A percentile compares a stretch with the other conserved stretches of the same genome.
These are phyloP conservation scores for Sabuloglossum arenarium DNA, from an alignment of 495 filamentous ascomycete species.

Conservation along the genomic window DNA sequence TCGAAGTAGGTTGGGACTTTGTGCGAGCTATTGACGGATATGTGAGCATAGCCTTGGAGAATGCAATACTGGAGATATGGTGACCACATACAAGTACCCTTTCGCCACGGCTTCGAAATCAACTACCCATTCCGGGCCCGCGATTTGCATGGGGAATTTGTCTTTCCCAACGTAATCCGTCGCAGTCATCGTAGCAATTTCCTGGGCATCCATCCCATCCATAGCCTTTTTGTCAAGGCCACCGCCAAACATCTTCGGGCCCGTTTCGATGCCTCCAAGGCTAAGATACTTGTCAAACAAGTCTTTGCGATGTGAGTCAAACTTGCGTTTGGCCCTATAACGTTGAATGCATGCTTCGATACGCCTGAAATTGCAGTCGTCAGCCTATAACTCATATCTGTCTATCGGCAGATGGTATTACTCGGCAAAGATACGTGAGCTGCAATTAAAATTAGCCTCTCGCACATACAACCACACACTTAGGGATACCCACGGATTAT, in stretches of 20 bases:
- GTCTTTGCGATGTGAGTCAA: slow-evolving; percentile 34
- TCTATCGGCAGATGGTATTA: slow-evolving; percentile 7
- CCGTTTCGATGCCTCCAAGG: slow-evolving; percentile 61
- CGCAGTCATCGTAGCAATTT: slow-evolving; percentile 39
- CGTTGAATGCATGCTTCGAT: slow-evolving; percentile 75
- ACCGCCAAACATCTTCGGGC: slow-evolving; percentile 44
- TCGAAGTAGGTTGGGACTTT: slow-evolving; percentile 24
- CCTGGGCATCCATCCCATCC: slow-evolving; percentile 30
- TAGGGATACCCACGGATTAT: slow-evolving; percentile 24
- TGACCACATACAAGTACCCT: slow-evolving; percentile 47
- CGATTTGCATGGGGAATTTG: slow-evolving; percentile 21
- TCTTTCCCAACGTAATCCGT: slow-evolving; percentile 30
- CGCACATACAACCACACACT: neutral
- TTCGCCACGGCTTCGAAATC: slow-evolving; percentile 61
- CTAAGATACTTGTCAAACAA: slow-evolving; percentile 63
- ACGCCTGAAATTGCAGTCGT: slow-evolving; percentile 26
- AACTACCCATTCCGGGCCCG: slow-evolving; percentile 36
- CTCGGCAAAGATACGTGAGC: slow-evolving; percentile 22
- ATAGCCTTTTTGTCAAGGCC: slow-evolving; percentile 31
- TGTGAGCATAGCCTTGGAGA: slow-evolving; percentile 7
- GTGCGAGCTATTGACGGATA: slow-evolving; percentile 15
- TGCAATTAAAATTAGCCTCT: slow-evolving; percentile 11
- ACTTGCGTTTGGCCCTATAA: slow-evolving; percentile 51
- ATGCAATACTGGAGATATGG: neutral
- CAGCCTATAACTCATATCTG: neutral